Evolutionary conservation across 2,329 filamentous ascomycete genomes (phyloP).

Genomic region (Coleophoma eucalyptorum): DNA sequence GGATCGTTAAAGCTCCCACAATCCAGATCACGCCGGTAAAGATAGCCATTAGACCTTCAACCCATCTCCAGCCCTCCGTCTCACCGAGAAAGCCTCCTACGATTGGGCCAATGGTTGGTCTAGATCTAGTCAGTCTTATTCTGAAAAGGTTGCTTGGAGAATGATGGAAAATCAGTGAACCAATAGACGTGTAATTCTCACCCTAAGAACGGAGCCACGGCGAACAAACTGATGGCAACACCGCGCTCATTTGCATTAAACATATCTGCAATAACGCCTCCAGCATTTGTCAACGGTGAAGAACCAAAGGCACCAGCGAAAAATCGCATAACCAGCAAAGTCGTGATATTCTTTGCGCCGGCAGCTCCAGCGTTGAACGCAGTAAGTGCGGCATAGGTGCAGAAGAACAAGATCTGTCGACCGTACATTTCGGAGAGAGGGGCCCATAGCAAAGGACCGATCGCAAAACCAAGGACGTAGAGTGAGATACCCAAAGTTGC

Average conservation of each 20-base stretch:
- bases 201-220: constrained; percentile 61
- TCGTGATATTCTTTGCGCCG: constrained; percentile 50
- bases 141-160: no score
- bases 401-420: constrained; percentile 52
- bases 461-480: constrained; percentile 37
- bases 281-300: constrained; percentile 57
- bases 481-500: constrained; percentile 35
- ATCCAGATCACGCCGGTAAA: constrained; percentile 62
- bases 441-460: constrained; percentile 43
- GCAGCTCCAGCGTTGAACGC: constrained; percentile 58
- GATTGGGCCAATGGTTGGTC: constrained; percentile 62
- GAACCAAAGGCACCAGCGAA: constrained; percentile 58
- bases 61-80: constrained; percentile 67
- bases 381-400: constrained; percentile 51
- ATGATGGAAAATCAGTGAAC: no score
- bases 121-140: no score
- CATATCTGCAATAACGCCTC: constrained; percentile 60
- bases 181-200: no score
- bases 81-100: constrained; percentile 64
- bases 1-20: constrained; percentile 43
- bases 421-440: constrained; percentile 46
- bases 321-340: constrained; percentile 62
- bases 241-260: constrained; percentile 50
- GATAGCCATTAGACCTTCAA: constrained; percentile 58
- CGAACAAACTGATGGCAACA: constrained; percentile 59